phyloP scores from a whole-genome alignment of 192 early-diverging fungal genomes.

The Borealophlyctis nickersoniae region DNA sequence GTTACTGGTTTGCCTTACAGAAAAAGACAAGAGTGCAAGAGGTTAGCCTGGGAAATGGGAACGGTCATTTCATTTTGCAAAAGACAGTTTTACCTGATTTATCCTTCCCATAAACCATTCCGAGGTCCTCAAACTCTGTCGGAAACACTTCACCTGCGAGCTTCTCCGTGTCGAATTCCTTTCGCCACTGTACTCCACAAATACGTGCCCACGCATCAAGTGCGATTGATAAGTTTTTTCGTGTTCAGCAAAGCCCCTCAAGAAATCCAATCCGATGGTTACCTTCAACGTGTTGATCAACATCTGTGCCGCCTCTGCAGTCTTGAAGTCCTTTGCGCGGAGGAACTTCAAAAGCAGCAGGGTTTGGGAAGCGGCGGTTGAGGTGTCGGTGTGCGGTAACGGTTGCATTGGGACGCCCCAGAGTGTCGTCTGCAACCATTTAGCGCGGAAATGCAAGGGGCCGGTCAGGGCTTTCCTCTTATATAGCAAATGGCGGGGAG shows the following conservation, averaged over 20 bases:
- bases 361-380: slow-evolving; percentile 9
- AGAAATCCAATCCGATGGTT: not conserved
- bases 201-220: too few relatives aligned
- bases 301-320: slow-evolving; percentile 23
- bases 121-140: slow-evolving; percentile 8
- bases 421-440: not conserved
- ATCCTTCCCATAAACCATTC: slow-evolving; percentile 21
- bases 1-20: slow-evolving; percentile 30
- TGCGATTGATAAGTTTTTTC: too few relatives aligned
- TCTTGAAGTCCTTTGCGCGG: slow-evolving; percentile 33
- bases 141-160: slow-evolving; percentile 24
- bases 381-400: not conserved
- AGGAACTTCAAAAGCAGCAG: slow-evolving; percentile 36
- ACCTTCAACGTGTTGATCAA: slow-evolving; percentile 26
- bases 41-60: too few relatives aligned
- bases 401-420: slow-evolving; percentile 12
- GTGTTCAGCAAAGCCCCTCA: too few relatives aligned
- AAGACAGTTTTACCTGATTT: slow-evolving; percentile 26
- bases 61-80: slow-evolving; percentile 13
- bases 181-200: slow-evolving; percentile 32
- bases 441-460: not conserved
- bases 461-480: not conserved
- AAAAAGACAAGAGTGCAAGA: too few relatives aligned
- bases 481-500: not conserved
- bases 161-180: slow-evolving; percentile 21